Evolutionary conservation across 306 rosid species (phyloP).

Genomic region (Prinsepia uniflora): DNA sequence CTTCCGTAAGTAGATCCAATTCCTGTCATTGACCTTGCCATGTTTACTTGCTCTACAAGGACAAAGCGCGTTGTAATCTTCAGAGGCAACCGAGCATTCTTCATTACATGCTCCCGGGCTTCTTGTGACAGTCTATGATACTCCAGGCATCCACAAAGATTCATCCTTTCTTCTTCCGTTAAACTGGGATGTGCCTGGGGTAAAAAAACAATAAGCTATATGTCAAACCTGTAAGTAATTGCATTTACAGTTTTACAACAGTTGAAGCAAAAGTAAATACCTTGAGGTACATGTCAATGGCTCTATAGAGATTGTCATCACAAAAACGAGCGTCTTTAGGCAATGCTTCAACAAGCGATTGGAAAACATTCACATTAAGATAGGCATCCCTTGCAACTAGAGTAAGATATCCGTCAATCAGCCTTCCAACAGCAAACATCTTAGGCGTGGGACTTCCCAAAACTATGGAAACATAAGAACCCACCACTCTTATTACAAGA

Average conservation of each 20-base stretch:
- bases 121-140: conserved; percentile 70
- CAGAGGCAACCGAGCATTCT: conserved; percentile 59
- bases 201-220: conserved; percentile 16
- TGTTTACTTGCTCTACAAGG: conserved; percentile 58
- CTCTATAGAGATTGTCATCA: conserved; percentile 36
- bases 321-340: conserved; percentile 35
- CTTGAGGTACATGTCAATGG: conserved; percentile 39
- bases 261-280: neutral
- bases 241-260: neutral
- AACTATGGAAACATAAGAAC: conserved; percentile 36
- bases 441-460: conserved; percentile 36
- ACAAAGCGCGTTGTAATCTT: conserved; percentile 38
- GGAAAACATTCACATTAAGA: conserved; percentile 46
- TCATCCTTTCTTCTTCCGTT: conserved; percentile 54
- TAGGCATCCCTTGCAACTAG: conserved; percentile 63
- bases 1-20: conserved; percentile 33
- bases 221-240: neutral
- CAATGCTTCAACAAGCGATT: conserved; percentile 42
- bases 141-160: conserved; percentile 47
- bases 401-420: conserved; percentile 66
- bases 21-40: conserved; percentile 35
- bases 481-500: conserved; percentile 46
- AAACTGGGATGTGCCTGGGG: conserved; percentile 57
- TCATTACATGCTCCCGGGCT: conserved; percentile 58
- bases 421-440: conserved; percentile 45